These are phyloP conservation scores for Geotrichum fermentans DNA, from an alignment of 1,139 yeast species.

Conservation along the genomic window DNA sequence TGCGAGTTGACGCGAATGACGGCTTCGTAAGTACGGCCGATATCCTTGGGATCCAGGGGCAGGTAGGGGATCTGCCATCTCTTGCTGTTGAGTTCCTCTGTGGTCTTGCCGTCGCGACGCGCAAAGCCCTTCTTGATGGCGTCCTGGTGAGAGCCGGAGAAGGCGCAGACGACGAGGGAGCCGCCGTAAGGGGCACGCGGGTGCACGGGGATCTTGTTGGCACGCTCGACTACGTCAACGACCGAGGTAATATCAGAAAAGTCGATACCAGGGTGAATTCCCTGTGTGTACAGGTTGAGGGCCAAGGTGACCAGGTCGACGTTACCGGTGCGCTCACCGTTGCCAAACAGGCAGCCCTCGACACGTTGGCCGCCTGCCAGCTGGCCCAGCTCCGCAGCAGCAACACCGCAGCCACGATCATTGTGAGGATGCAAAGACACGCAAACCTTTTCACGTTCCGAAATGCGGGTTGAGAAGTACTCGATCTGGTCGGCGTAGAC, in stretches of 20 bases:
- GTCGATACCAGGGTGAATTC: constrained; percentile 79
- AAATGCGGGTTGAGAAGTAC: constrained; percentile 70
- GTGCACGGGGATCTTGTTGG: constrained; percentile 91
- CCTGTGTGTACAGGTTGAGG: constrained; percentile 89
- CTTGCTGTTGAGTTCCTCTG: constrained; percentile 35
- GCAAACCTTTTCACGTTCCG: constrained; percentile 79
- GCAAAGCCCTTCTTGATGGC: constrained; percentile 95
- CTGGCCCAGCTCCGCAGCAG: constrained; percentile 91
- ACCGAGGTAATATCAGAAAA: constrained; percentile 77
- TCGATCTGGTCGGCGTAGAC: constrained; percentile 96
- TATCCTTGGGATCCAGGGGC: constrained; percentile 93
- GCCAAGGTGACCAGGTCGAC: constrained; percentile 93
- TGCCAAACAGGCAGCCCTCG: constrained; percentile 95
- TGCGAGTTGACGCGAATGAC: constrained; percentile 96
- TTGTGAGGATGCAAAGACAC: constrained; percentile 93
- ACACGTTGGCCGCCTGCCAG: constrained; percentile 97
- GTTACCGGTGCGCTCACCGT: constrained; percentile 98
- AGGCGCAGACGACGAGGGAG: constrained; percentile 91
- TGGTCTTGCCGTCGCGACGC: constrained; percentile 46
- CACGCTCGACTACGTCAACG: constrained; percentile 82
- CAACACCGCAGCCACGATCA: constrained; percentile 97
- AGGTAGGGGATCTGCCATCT: constrained; percentile 87
- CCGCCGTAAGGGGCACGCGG: constrained; percentile 97
- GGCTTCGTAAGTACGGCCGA: constrained; percentile 95
- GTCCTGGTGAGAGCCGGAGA: constrained; percentile 95